Conservation (phyloP, 768 basidiomycete species). For the Tulasnella sp. region DNA sequence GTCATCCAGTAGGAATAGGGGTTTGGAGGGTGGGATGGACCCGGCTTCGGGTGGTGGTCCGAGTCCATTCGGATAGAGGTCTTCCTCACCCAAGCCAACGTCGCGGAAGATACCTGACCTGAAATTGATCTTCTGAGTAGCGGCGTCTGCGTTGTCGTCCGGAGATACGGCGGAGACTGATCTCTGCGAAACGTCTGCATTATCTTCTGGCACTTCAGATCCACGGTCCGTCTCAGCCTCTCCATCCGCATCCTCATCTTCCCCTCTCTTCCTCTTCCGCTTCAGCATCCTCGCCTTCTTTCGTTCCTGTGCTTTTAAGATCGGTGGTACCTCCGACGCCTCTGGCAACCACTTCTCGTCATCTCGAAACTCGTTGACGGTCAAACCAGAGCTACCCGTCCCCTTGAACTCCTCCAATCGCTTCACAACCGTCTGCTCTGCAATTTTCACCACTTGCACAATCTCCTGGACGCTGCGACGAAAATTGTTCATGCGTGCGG, state of each 20-base stretch:
- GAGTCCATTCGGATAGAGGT: not conserved
- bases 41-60: not conserved
- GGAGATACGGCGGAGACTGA: not conserved
- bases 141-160: not conserved
- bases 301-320: slow-evolving; percentile 43
- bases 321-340: slow-evolving; percentile 86
- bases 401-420: slow-evolving; percentile 89
- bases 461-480: slow-evolving; percentile 87
- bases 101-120: slow-evolving; percentile 3
- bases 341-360: slow-evolving; percentile 70
- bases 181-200: not conserved
- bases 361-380: slow-evolving; percentile 78
- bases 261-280: slow-evolving; percentile 10
- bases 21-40: not conserved
- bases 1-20: slow-evolving; percentile 13
- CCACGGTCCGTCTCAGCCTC: not conserved
- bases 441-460: slow-evolving; percentile 97
- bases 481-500: slow-evolving; percentile 98
- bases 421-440: slow-evolving; percentile 89
- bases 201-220: not conserved
- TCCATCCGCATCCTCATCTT: slow-evolving; percentile 12
- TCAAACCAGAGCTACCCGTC: slow-evolving; percentile 75
- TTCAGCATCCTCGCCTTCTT: slow-evolving; percentile 23
- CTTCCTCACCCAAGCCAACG: slow-evolving; percentile 1
- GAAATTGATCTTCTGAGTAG: slow-evolving; percentile 6